Evolutionary conservation across 2,329 filamentous ascomycete genomes (phyloP).

Genomic region (Penicillium sp.): DNA sequence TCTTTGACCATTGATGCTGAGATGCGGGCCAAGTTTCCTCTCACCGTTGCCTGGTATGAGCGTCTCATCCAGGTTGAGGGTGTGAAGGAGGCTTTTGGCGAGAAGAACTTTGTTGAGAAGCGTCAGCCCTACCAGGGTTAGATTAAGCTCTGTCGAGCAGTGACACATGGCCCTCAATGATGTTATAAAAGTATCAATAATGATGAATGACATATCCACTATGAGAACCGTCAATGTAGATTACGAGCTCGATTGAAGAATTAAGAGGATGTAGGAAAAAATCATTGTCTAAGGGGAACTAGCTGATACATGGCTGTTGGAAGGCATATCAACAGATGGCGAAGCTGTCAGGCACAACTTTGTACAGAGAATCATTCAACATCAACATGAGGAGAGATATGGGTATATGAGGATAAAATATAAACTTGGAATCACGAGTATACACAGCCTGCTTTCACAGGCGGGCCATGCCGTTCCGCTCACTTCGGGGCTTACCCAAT

Average conservation of each 20-base stretch:
- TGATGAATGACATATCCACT: not conserved
- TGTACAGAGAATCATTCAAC: not conserved
- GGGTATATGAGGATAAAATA: not conserved
- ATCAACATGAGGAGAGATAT: not conserved
- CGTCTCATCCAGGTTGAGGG: slow-evolving; percentile 24
- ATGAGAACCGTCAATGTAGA: not conserved
- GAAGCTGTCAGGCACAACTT: not conserved
- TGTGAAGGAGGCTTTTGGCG: slow-evolving; percentile 32
- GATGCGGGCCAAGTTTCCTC: slow-evolving; percentile 30
- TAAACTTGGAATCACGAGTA: not conserved
- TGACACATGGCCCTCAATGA: too few relatives aligned
- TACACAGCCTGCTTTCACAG: slow-evolving; percentile 18
- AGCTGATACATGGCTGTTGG: too few relatives aligned
- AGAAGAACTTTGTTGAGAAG: slow-evolving; percentile 31
- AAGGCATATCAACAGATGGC: not conserved
- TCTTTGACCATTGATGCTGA: slow-evolving; percentile 27
- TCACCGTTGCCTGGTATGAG: slow-evolving; percentile 29
- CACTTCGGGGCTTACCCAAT: slow-evolving; percentile 24
- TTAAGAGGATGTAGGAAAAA: not conserved
- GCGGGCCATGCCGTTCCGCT: slow-evolving; percentile 25
- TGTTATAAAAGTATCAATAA: not conserved
- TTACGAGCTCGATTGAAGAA: not conserved
- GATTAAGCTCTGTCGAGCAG: not conserved
- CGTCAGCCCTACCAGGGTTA: slow-evolving; percentile 14
- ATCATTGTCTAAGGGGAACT: not conserved